Conservation (phyloP, 352 stramenopile species). For the Albugo laibachii region DNA sequence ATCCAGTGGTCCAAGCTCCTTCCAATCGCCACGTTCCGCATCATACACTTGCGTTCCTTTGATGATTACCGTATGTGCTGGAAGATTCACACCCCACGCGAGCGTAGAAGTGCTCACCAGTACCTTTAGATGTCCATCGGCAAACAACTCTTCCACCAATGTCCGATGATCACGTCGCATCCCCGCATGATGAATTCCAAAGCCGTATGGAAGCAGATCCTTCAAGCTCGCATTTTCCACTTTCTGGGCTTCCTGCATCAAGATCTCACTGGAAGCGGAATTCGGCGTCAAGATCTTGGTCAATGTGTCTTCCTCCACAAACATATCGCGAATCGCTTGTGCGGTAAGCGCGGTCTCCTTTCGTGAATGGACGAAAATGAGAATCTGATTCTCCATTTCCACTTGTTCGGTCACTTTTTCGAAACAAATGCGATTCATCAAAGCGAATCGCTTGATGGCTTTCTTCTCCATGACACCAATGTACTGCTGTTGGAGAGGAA, state of each 20-base stretch:
- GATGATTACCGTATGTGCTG: slow-evolving; percentile 99
- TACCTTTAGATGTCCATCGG: slow-evolving; percentile 91
- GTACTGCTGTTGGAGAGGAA: slow-evolving; percentile 99
- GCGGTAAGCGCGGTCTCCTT: slow-evolving; percentile 96
- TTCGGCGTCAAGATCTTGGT: slow-evolving; percentile 78
- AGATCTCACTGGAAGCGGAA: slow-evolving; percentile 77
- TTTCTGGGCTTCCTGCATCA: slow-evolving; percentile 85
- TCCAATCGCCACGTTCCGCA: slow-evolving; percentile 93
- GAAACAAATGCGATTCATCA: slow-evolving; percentile 99
- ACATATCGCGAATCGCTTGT: slow-evolving; percentile 90
- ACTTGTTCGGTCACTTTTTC: slow-evolving; percentile 94
- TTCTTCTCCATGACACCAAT: slow-evolving; percentile 99
- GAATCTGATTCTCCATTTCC: slow-evolving; percentile 90
- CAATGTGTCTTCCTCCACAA: slow-evolving; percentile 90
- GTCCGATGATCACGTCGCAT: slow-evolving; percentile 94
- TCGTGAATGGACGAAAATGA: slow-evolving; percentile 99
- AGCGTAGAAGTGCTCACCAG: slow-evolving; percentile 97
- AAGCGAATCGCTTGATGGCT: slow-evolving; percentile 94
- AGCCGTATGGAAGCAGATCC: slow-evolving; percentile 95
- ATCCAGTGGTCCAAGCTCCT: slow-evolving; percentile 95
- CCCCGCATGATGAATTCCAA: slow-evolving; percentile 98
- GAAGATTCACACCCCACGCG: slow-evolving; percentile 99
- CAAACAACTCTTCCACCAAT: slow-evolving; percentile 97
- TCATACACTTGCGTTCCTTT: slow-evolving; percentile 99
- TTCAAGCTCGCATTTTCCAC: slow-evolving; percentile 95